phyloP scores from a whole-genome alignment of 2,329 filamentous ascomycete species.

The Xylaria digitata region DNA sequence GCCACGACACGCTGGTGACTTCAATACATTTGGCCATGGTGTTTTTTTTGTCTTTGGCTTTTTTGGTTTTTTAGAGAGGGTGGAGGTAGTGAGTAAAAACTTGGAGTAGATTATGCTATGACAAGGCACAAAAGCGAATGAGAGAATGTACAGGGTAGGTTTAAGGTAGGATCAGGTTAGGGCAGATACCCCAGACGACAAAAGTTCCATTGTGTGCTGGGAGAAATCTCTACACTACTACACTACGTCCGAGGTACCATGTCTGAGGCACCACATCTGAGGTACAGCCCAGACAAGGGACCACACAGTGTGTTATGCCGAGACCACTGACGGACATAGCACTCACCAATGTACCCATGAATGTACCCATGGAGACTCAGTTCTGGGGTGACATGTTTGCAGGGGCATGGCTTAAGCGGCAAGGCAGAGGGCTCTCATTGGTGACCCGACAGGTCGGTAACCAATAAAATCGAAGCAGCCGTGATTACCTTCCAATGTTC shows the following conservation, averaged over 20 bases:
- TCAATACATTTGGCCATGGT: conserved; percentile 5
- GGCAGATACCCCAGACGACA: conserved; percentile 20
- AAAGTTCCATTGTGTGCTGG: conserved; percentile 13
- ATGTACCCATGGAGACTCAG: neutral
- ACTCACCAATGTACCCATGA: neutral
- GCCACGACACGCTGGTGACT: conserved; percentile 8
- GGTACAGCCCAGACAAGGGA: conserved; percentile 1
- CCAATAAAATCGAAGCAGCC: conserved; percentile 39
- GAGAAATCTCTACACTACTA: no score
- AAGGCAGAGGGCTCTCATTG: conserved; percentile 26
- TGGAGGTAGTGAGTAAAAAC: neutral
- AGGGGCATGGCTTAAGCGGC: conserved; percentile 31
- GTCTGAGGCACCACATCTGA: neutral
- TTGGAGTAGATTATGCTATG: no score
- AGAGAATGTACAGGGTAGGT: neutral
- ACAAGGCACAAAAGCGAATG: no score
- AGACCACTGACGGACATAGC: neutral
- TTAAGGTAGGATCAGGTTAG: neutral
- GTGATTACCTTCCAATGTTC: conserved; percentile 12
- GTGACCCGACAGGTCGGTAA: conserved; percentile 44
- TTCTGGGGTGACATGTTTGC: conserved; percentile 16
- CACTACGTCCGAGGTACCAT: no score
- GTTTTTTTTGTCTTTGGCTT: no score
- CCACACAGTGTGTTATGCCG: conserved; percentile 29
- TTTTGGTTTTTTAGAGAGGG: neutral